Base-by-base conservation (phyloP, 148 eudicot species). In the Beta vulgaris region DNA sequence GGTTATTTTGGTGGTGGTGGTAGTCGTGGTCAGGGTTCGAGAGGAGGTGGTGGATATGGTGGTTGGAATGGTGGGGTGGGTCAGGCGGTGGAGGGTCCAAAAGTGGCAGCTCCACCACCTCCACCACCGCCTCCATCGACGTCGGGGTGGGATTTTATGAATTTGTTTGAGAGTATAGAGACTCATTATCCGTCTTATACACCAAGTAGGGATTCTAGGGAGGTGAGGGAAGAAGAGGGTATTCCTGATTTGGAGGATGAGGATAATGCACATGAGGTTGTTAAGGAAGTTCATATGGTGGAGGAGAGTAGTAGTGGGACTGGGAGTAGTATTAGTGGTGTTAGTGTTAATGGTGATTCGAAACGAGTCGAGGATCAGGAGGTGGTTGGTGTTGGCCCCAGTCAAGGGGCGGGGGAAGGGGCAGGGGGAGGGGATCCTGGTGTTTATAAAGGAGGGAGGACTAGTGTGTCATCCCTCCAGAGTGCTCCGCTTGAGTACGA, bases 161-260 rank as follows among this genome's bases (percentile, higher is more conserved):
- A 91, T 69, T 89, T 91, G 13, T 95, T 95, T 74, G 94, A 92
- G 80, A 89, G 76, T 69, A 87, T 68, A 49, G 97, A 92, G 57
- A 79, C 25, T 6, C 78, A 58, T 74, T 92, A 95, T 49, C 89
- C 92, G 28, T 69, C 88, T 29, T 87, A 89, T 65, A 82, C 97
- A 15, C 88, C 92, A 0, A 91, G 95, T 73, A 74, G 84, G 19
- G 90, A 88, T 35, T 95, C 89, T 1, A 92, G 88, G 77, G 99
- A 95, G 73, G 86, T 91, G 78, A 92, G 99, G 16, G 98, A 91
- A 34, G 98, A 89, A 32, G 99, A 95, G 73, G 99, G 99, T 46
- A 95, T 95, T 28, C 98, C 99, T 21, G 99, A 95, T 54, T 89
- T 95, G 80, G 99, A 92, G 64, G 97, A 91, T 55, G 99, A 92